phyloP scores from a whole-genome alignment of 2,329 filamentous ascomycete species.

The Tolypocladium ophioglossoides region DNA sequence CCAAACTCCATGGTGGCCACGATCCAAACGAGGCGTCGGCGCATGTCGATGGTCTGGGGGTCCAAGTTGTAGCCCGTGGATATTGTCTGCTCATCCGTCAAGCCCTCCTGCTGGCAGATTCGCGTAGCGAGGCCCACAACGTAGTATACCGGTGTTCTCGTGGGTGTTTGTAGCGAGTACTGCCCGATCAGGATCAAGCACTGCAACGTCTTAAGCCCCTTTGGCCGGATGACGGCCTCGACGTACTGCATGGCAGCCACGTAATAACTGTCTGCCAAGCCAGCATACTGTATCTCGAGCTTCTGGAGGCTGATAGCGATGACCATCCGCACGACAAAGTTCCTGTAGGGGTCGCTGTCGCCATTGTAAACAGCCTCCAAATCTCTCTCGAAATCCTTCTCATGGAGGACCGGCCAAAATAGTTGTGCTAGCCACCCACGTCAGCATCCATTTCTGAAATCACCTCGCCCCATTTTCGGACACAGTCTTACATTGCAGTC shows the following conservation, averaged over 20 bases:
- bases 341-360: constrained; percentile 67
- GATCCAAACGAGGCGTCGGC: constrained; percentile 79
- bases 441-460: constrained; percentile 5
- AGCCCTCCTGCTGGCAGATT: constrained; percentile 78
- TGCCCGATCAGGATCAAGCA: constrained; percentile 80
- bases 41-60: constrained; percentile 75
- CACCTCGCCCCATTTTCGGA: too few species aligned
- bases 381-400: constrained; percentile 65
- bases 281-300: constrained; percentile 80
- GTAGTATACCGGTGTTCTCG: constrained; percentile 86
- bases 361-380: constrained; percentile 73
- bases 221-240: constrained; percentile 73
- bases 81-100: constrained; percentile 85
- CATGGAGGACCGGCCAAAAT: constrained; percentile 79
- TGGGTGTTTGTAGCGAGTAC: constrained; percentile 88
- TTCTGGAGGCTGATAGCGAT: constrained; percentile 93
- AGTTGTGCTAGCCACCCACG: constrained; percentile 55
- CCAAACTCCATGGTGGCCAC: constrained; percentile 82
- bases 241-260: constrained; percentile 78
- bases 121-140: constrained; percentile 80
- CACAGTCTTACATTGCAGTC: constrained; percentile 57
- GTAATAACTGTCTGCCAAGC: constrained; percentile 90
- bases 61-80: constrained; percentile 52
- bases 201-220: constrained; percentile 83
- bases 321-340: constrained; percentile 83